These are phyloP conservation scores for Theobroma cacao DNA, from an alignment of 345 rosid species.

Conservation along the genomic window DNA sequence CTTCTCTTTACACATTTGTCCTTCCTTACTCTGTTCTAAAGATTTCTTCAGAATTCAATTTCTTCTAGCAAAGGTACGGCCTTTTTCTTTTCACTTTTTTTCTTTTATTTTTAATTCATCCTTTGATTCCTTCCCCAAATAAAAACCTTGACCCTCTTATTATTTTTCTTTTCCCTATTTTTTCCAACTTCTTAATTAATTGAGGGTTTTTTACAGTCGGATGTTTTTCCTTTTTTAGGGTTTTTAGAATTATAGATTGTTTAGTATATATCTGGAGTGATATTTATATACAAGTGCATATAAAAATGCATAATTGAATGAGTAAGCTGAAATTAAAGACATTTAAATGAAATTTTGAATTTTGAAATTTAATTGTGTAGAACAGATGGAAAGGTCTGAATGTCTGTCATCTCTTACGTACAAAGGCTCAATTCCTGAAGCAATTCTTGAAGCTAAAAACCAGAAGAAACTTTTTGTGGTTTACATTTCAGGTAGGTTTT, in stretches of 20 bases:
- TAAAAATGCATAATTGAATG: background rate
- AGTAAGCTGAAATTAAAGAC: no score
- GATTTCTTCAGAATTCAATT: background rate
- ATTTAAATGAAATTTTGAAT: background rate
- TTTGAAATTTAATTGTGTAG: background rate
- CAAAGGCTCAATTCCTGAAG: constrained; percentile 73
- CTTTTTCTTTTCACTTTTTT: no score
- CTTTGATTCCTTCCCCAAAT: background rate
- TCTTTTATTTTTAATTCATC: background rate
- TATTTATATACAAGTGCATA: background rate
- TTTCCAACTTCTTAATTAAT: background rate
- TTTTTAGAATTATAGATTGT: background rate
- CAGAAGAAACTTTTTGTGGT: constrained; percentile 88
- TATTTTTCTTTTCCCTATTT: background rate
- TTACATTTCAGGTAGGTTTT: constrained; percentile 61
- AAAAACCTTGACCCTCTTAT: background rate
- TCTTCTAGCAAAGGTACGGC: background rate
- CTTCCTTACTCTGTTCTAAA: background rate
- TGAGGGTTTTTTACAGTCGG: constrained; percentile 3
- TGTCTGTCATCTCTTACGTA: constrained; percentile 43
- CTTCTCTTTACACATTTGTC: background rate
- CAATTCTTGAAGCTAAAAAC: constrained; percentile 59
- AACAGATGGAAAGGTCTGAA: constrained; percentile 59
- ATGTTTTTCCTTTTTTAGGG: background rate
- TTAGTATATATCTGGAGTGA: background rate